phyloP scores from a whole-genome alignment of 1,284 basidiomycete species.

The Ustilago sp. region DNA sequence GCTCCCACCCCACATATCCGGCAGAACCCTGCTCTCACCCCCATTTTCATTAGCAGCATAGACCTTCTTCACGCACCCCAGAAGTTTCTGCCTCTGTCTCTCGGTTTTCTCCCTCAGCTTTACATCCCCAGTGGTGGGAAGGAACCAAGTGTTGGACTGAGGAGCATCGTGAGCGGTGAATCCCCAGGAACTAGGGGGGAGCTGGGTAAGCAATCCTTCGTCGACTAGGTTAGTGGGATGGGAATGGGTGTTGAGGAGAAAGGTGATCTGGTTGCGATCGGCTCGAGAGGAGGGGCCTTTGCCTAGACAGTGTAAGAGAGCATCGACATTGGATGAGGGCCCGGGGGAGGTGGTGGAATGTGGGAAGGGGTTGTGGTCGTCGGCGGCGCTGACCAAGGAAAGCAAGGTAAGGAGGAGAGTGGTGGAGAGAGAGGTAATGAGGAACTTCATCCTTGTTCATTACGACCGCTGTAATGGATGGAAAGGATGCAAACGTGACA shows the following conservation, averaged over 20 bases:
- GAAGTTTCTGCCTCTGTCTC: conserved; percentile 15
- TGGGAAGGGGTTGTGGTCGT: no score
- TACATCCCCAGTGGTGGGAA: not conserved
- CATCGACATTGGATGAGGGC: not conserved
- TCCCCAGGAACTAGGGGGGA: conserved; percentile 23
- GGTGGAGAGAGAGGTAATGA: not conserved
- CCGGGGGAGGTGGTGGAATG: not conserved
- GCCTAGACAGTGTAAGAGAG: conserved; percentile 27
- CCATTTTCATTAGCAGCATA: not conserved
- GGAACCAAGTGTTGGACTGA: conserved; percentile 11
- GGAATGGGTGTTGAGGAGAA: conserved; percentile 3
- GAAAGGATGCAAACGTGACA: no score
- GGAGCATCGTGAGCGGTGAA: conserved; percentile 15
- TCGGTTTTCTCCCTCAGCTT: not conserved
- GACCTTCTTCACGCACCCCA: conserved; percentile 8
- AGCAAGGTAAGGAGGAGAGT: not conserved
- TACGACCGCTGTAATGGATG: no score
- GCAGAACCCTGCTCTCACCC: not conserved
- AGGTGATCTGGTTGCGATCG: conserved; percentile 9
- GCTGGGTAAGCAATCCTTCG: conserved; percentile 13
- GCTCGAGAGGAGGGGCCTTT: not conserved
- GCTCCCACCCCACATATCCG: conserved; percentile 12
- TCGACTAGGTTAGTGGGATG: conserved; percentile 6
- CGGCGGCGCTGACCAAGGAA: not conserved
- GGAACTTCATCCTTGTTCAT: no score